These are phyloP conservation scores for Eucalyptus tenuipes DNA, from an alignment of 345 rosid species.

Conservation along the genomic window DNA sequence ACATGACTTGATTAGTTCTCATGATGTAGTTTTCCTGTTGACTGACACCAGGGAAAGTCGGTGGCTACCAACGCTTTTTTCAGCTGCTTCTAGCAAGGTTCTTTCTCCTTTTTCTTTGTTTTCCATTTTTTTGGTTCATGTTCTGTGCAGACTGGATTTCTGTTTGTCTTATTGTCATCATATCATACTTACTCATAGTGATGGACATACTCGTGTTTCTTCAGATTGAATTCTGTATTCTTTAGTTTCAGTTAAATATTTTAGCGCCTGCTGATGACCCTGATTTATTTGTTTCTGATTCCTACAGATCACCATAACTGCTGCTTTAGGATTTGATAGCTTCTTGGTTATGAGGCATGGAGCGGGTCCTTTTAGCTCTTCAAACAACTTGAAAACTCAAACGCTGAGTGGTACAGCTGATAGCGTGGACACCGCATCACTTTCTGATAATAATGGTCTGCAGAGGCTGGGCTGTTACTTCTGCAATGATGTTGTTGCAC, in stretches of 20 bases:
- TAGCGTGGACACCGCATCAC: constrained; percentile 24
- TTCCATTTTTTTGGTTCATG: not conserved
- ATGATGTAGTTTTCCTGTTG: constrained; percentile 83
- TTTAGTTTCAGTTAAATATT: not conserved
- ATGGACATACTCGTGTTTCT: not conserved
- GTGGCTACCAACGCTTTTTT: constrained; percentile 85
- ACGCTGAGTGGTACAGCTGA: constrained; percentile 12
- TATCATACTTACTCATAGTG: not conserved
- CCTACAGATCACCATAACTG: constrained; percentile 68
- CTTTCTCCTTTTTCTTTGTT: not conserved
- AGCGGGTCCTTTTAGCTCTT: constrained; percentile 49
- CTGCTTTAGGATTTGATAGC: constrained; percentile 97
- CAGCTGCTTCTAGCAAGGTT: constrained; percentile 82
- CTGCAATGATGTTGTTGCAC: constrained; percentile 94
- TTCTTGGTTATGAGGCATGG: constrained; percentile 98
- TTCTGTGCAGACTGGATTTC: not conserved
- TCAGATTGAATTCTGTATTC: not conserved
- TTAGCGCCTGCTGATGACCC: not conserved
- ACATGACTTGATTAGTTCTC: constrained; percentile 58
- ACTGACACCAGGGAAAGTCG: constrained; percentile 99
- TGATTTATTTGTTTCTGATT: not conserved
- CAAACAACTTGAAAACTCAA: constrained; percentile 13
- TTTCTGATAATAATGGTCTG: constrained; percentile 12
- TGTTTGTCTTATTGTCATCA: not conserved
- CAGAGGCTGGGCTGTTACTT: constrained; percentile 93